Conservation (phyloP, 495 filamentous ascomycete species). For the Podospora sp. region DNA sequence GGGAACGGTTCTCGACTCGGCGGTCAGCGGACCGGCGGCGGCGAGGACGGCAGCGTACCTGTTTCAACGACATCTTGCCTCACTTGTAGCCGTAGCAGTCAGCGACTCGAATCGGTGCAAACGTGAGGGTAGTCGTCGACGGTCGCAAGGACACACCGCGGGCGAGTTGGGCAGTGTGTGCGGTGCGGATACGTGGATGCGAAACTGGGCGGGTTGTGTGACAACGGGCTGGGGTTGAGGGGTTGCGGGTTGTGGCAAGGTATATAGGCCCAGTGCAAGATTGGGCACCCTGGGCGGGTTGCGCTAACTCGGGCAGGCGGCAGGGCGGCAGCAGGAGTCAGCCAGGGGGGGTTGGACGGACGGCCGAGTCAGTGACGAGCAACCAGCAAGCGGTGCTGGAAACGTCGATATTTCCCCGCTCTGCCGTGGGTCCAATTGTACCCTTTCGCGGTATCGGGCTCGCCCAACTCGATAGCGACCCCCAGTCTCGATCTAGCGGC, state of each 20-base stretch:
- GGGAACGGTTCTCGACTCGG: not conserved
- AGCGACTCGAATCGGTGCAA: constrained; percentile 10
- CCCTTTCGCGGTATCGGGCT: constrained; percentile 11
- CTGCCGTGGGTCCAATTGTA: constrained; percentile 19
- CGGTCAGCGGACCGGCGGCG: not conserved
- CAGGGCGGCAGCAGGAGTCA: constrained; percentile 20
- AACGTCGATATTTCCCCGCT: constrained; percentile 31
- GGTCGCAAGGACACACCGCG: constrained; percentile 15
- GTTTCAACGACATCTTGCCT: constrained; percentile 71
- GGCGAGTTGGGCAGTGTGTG: constrained; percentile 3
- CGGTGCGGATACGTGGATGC: constrained; percentile 11
- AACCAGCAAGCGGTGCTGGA: constrained; percentile 13
- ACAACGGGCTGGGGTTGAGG: constrained; percentile 29
- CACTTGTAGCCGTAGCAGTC: constrained; percentile 16
- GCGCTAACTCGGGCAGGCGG: constrained; percentile 31
- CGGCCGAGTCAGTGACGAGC: constrained; percentile 31
- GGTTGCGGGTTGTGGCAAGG: constrained; percentile 29
- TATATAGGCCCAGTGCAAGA: constrained; percentile 26
- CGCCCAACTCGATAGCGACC: constrained; percentile 23
- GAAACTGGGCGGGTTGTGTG: constrained; percentile 32
- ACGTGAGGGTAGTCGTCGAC: constrained; percentile 12
- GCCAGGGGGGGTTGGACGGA: constrained; percentile 29
- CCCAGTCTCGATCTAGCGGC: constrained; percentile 27
- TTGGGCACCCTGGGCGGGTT: constrained; percentile 15
- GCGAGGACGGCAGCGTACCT: constrained; percentile 52